phyloP scores from a whole-genome alignment of 768 basidiomycete genomes.

The Hygrophoropsis aurantiaca region DNA sequence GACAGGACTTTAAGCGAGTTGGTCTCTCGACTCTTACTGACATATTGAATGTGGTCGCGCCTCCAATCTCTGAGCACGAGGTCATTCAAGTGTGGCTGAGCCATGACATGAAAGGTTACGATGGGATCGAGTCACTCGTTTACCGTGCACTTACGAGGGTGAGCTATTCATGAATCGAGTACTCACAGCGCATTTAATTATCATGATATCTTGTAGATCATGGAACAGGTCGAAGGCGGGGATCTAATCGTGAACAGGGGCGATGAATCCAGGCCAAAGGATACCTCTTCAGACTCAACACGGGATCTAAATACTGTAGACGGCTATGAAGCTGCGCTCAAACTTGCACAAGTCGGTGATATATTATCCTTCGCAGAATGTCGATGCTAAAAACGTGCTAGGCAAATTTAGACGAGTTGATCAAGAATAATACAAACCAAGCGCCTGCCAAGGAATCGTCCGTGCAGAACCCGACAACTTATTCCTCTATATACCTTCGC shows the following conservation, averaged over 20 bases:
- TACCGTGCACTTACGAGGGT: conserved; percentile 85
- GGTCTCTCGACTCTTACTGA: conserved; percentile 88
- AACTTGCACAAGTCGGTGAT: conserved; percentile 71
- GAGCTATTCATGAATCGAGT: too few species aligned
- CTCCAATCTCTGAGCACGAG: conserved; percentile 97
- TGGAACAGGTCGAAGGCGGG: conserved; percentile 94
- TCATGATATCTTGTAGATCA: conserved; percentile 50
- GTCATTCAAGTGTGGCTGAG: conserved; percentile 94
- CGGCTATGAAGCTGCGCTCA: conserved; percentile 79
- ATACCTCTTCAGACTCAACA: conserved; percentile 38
- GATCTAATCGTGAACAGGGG: conserved; percentile 87
- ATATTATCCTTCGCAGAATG: not conserved
- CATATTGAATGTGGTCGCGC: conserved; percentile 94
- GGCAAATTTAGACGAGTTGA: conserved; percentile 77
- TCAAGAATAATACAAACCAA: conserved; percentile 57
- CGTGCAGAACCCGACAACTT: conserved; percentile 65
- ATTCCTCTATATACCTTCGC: conserved; percentile 90
- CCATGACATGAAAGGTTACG: conserved; percentile 96
- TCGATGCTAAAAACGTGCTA: conserved; percentile 28
- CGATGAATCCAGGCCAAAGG: conserved; percentile 71
- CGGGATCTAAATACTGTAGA: conserved; percentile 84
- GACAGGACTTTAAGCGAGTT: conserved; percentile 85
- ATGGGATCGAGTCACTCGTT: conserved; percentile 91
- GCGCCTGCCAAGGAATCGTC: conserved; percentile 27
- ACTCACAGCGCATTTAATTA: not conserved